Percentiles rank a stretch among this genome's conserved stretches.
phyloP scores from a whole-genome alignment of 2,329 filamentous ascomycete genomes.

The Daldinia eschscholtzii region DNA sequence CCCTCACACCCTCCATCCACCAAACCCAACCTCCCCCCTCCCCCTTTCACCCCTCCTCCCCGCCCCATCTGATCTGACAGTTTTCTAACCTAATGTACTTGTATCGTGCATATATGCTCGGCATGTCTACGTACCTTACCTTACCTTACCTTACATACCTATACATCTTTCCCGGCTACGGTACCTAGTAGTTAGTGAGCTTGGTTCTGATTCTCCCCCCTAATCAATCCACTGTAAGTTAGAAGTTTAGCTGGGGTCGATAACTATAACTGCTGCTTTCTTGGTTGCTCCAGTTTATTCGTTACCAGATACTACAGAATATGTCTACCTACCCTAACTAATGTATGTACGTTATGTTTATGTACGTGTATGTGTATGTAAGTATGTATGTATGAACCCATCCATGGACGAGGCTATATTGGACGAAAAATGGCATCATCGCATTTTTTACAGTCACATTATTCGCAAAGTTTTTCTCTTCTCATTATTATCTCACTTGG shows the following conservation, averaged over 20 bases:
- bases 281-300: constrained; percentile 8
- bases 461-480: constrained; percentile 7
- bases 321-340: no score
- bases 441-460: constrained; percentile 3
- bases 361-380: no score
- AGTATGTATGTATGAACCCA: neutral
- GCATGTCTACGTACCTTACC: constrained; percentile 15
- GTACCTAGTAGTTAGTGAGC: neutral
- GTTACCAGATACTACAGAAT: constrained; percentile 13
- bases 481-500: neutral
- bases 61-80: constrained; percentile 43
- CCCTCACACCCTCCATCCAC: neutral
- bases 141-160: neutral
- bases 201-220: no score
- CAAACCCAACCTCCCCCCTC: neutral
- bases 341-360: no score
- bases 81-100: constrained; percentile 37
- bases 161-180: neutral
- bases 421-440: constrained; percentile 19
- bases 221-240: no score
- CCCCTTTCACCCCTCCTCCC: neutral
- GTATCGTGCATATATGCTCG: constrained; percentile 41
- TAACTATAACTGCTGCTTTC: neutral
- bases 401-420: neutral
- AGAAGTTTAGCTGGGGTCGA: neutral